Evolutionary conservation across 2,329 filamentous ascomycete genomes (phyloP).

Genomic region (Phoma sp.): DNA sequence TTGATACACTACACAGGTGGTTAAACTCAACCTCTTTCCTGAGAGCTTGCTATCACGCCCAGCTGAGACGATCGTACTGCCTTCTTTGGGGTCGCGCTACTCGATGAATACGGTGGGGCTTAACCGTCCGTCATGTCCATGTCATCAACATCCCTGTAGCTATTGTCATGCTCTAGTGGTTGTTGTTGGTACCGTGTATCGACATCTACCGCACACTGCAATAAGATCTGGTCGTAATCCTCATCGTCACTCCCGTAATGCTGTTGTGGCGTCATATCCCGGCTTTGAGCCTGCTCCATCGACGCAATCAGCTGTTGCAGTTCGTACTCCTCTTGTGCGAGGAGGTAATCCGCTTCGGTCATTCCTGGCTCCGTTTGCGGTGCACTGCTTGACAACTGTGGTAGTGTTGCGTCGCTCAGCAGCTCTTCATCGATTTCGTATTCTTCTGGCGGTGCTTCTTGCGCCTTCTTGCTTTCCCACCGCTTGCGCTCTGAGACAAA

Average conservation of each 20-base stretch:
- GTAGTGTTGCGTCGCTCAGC: constrained; percentile 20
- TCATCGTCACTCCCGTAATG: constrained; percentile 63
- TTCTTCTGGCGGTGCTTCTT: constrained; percentile 47
- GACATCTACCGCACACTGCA: constrained; percentile 61
- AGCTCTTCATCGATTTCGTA: constrained; percentile 37
- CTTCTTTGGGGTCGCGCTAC: neutral
- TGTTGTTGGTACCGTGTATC: constrained; percentile 53
- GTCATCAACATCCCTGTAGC: constrained; percentile 35
- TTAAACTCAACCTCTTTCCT: neutral
- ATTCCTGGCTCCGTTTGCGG: constrained; percentile 31
- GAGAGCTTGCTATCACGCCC: neutral
- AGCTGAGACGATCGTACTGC: neutral
- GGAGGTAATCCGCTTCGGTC: constrained; percentile 50
- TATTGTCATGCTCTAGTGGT: constrained; percentile 12
- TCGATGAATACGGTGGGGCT: neutral
- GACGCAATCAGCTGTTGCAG: constrained; percentile 54
- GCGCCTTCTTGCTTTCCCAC: constrained; percentile 55
- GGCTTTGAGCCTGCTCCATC: constrained; percentile 46
- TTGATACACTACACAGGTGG: neutral
- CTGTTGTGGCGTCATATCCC: constrained; percentile 36
- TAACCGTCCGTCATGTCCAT: constrained; percentile 43
- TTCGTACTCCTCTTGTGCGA: constrained; percentile 54
- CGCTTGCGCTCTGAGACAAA: constrained; percentile 52
- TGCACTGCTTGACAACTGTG: constrained; percentile 2
- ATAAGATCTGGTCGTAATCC: constrained; percentile 69